Conservation (phyloP, 106 monocot species). For the Acorus calamus region DNA sequence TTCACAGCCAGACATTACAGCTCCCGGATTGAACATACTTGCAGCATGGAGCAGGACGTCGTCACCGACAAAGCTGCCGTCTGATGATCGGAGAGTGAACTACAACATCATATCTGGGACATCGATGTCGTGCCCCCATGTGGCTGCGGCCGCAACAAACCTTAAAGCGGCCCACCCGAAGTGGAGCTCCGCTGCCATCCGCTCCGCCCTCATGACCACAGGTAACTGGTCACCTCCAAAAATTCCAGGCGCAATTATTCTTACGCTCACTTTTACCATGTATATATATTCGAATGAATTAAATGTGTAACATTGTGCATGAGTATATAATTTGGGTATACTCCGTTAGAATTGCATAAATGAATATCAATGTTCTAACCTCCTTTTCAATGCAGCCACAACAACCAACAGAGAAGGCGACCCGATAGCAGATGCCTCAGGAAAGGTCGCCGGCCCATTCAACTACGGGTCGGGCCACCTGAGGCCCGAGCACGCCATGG, state of each 20-base stretch:
- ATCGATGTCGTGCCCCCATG: slow-evolving; percentile 92
- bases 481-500: slow-evolving; percentile 34
- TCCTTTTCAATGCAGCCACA: slow-evolving; percentile 25
- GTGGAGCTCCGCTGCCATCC: slow-evolving; percentile 72
- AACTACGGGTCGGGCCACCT: slow-evolving; percentile 65
- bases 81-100: slow-evolving; percentile 40
- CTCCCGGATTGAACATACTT: slow-evolving; percentile 74
- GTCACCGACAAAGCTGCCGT: slow-evolving; percentile 56
- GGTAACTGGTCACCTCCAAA: slow-evolving; percentile 14
- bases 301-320: no score
- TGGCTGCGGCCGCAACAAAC: slow-evolving; percentile 40
- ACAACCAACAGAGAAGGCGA: slow-evolving; percentile 18
- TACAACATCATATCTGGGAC: slow-evolving; percentile 81
- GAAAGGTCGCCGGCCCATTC: slow-evolving; percentile 41
- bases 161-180: slow-evolving; percentile 41
- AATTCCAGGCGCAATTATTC: no score
- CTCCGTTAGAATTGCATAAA: no score
- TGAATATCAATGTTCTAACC: no score
- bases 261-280: no score
- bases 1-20: slow-evolving; percentile 67
- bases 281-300: no score
- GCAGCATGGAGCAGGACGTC: slow-evolving; percentile 73
- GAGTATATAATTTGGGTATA: no score
- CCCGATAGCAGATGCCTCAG: slow-evolving; percentile 28
- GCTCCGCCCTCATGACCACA: slow-evolving; percentile 83